These are phyloP conservation scores for Chaetomium tenue DNA, from an alignment of 495 filamentous ascomycete genomes.

Conservation along the genomic window DNA sequence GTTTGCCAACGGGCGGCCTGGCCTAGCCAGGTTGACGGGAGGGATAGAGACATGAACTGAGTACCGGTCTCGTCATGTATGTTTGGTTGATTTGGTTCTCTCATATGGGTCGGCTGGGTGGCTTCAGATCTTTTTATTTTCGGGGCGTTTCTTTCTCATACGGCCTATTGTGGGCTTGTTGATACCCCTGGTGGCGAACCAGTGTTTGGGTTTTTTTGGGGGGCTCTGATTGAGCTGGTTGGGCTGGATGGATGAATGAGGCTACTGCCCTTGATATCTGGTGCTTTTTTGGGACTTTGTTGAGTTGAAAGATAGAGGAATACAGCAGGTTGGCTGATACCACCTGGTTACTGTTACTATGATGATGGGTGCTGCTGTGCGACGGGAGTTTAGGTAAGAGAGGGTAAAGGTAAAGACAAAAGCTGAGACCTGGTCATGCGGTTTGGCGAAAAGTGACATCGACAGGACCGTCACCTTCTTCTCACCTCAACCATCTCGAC, in stretches of 20 bases:
- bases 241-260: background rate
- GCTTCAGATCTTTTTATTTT: background rate
- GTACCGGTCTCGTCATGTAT: background rate
- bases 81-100: background rate
- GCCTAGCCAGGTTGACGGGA: background rate
- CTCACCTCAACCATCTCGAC: background rate
- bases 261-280: background rate
- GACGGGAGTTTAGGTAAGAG: no score
- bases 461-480: background rate
- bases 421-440: no score
- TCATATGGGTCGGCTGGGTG: background rate
- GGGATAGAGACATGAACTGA: background rate
- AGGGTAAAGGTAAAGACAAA: no score
- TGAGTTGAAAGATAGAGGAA: background rate
- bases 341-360: background rate
- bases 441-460: background rate
- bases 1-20: background rate
- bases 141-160: slow-evolving; percentile 1
- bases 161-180: slow-evolving; percentile 9
- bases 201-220: slow-evolving; percentile 9
- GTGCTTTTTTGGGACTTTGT: background rate
- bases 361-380: background rate
- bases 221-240: background rate
- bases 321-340: background rate
- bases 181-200: slow-evolving; percentile 16